Base-by-base conservation (phyloP, 129 eudicot species). In the Rutidosis leptorrhynchoides region DNA sequence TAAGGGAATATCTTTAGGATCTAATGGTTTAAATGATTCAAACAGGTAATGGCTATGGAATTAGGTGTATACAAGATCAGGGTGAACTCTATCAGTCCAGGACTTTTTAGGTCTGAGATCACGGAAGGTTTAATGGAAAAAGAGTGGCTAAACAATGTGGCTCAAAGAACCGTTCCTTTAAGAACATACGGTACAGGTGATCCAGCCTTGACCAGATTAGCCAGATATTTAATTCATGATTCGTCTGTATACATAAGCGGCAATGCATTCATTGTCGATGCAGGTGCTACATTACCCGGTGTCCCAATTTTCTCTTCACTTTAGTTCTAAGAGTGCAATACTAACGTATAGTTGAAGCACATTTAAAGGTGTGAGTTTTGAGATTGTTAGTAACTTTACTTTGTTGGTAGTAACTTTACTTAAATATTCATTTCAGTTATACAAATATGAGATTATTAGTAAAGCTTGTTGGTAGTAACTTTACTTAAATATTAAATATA, bases 51-150 rank as follows among this genome's bases (percentile, higher is more conserved):
- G 84, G 94, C 96, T 21, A 2, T 84, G 82, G 97, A 91, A 67
- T 37, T 91, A 62, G 97, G 96, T 12, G 27, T n/a, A 60, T 62
- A 85, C 77, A 87, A 91, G 21, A 85, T 87, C 40, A 71, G 97
- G 65, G 96, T 85, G 61, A 91, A 91, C 71, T 83, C 96, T 22
- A 75, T 91, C 21, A 66, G 65, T 60, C 96, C 97, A 0, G 94
- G 96, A 20, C 73, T 91, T 14, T 91, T 91, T 76, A 85, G 54
- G 74, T 91, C 97, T 6, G 97, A 91, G 78, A 91, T 91, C 73
- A 91, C 97, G 0, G 71, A 83, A 62, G 75, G 74, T 22, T 79
- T 91, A 9, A 66, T 91, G 80, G 57, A 75, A 52, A 85, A 83
- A 30, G 81, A 79, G 5, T 91, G 96, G 96, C 75, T 87, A 0